Base-by-base conservation (phyloP, 2,329 filamentous ascomycete species). In the Pyrenochaeta sp. region DNA sequence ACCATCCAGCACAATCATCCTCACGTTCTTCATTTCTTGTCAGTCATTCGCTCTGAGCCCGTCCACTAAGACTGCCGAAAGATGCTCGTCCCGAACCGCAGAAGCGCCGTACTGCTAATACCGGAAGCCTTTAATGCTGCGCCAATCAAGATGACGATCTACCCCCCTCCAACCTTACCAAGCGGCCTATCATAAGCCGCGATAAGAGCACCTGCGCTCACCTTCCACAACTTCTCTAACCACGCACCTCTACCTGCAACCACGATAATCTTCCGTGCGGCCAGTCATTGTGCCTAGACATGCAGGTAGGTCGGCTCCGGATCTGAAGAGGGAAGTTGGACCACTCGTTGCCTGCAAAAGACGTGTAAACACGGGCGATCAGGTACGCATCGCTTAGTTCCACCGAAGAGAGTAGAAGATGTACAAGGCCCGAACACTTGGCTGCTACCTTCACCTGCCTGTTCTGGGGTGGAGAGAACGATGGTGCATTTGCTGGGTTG, bases 221-320 rank as follows among this genome's bases (percentile, higher is more conserved):
- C 36, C 36, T 39, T 39, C 36, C 36, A 39, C 4, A 39, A 39
- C 36, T 39, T 39, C 36, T 25, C 47, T 54, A 56, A 56, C 51
- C 58, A 47, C 30, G 54, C 43, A 43, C 58, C 54, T 64, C 48
- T 61, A 40, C 39, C 49, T 57, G 59, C 55, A 62, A 62, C 65
- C 54, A 48, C 34, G 43, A 61, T 59, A 62, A 71, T 67, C 55
- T 69, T 59, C 56, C 58, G 39, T 36, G 27, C 43, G 43, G 28
- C 65, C 66, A 69, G 55, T 64, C 58, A 60, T 54, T 54, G 50
- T 52, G 32, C 43, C 47, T 45, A 48, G 28, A 30, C 27, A 62
- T 68, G 68, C 66, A 68, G 40, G 50, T 68, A 71, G 72, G 69
- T 61, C 72, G 71, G 72, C 52, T 48, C 71, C 68, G 69, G 46